These are phyloP conservation scores for Rhodotorula sphaerocarpa DNA, from an alignment of 768 basidiomycete species.

Conservation along the genomic window DNA sequence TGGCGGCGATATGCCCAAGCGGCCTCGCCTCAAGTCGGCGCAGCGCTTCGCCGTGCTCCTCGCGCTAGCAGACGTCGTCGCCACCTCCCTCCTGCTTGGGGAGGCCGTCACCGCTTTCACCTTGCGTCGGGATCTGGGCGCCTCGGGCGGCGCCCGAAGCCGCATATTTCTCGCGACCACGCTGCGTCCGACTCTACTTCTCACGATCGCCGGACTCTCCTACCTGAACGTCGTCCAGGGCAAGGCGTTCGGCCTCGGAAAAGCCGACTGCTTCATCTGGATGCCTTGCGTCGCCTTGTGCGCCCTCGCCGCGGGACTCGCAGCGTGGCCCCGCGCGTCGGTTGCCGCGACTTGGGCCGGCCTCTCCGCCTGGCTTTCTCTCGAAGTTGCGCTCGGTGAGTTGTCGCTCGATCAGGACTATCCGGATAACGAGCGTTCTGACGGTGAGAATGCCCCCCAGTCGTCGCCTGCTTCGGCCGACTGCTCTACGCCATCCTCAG, in stretches of 20 bases:
- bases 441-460: not conserved
- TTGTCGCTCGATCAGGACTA: too few relatives aligned
- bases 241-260: conserved; percentile 13
- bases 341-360: conserved; percentile 11
- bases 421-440: not conserved
- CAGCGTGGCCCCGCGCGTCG: not conserved
- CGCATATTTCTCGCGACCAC: conserved; percentile 25
- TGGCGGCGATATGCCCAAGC: not conserved
- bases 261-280: conserved; percentile 31
- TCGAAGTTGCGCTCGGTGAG: conserved; percentile 10
- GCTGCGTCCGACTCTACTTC: conserved; percentile 15
- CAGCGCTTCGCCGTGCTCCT: conserved; percentile 24
- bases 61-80: conserved; percentile 14
- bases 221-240: conserved; percentile 28
- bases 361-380: conserved; percentile 14
- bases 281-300: conserved; percentile 12
- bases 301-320: conserved; percentile 16
- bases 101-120: not conserved
- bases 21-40: conserved; percentile 21
- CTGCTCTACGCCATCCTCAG: conserved; percentile 41
- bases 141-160: conserved; percentile 1
- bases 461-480: conserved; percentile 30
- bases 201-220: conserved; percentile 17
- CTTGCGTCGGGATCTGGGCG: not conserved
- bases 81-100: conserved; percentile 12